Evolutionary conservation across 805 yeast genomes (phyloP), one percentile per base, ranked within the genome.

Genomic region (Lipomyces spencermartinsiae): DNA sequence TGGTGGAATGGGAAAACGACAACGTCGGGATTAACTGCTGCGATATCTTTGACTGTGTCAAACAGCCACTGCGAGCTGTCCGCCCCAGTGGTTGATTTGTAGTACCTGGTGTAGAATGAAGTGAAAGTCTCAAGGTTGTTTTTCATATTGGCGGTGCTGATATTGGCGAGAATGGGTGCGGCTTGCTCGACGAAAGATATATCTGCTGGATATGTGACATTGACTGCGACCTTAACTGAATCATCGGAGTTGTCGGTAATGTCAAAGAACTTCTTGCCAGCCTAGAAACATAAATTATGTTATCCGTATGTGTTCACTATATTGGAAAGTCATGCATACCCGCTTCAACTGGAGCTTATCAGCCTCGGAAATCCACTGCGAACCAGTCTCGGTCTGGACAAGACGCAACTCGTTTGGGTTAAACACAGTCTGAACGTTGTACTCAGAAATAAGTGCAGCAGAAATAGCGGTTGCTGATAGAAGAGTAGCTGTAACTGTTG

Each of bases 41-140:
- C 70, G 43, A 82, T 64, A 7, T 72, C 75, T 39, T 58, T 34
- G 39, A 91, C 79, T 62, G 82, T 82, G 14, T 82, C 82, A 69
- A 80, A 80, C 61, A 93, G 80, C 95, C 97, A 92, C 61, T 83
- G 75, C 7, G 96, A 87, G 73, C 92, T 85, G 68, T 89, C 86
- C 16, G 82, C 78, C 0, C 97, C 98, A n/a, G 84, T 75, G 33
- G 85, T 83, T 0, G 91, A 85, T 76, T 89, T 88, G 80, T 91
- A 92, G 77, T 89, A 91, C 66, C 98, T 84, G 22, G 93, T 88
- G 78, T 81, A 86, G 76, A 91, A 92, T 54, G 90, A 84, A 4
- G 93, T 82, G 75, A 92, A 87, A 60, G 83, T 79, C 25, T 86
- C 85, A 77, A 92, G 82, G 73, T 85, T 85, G 33, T 79, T 78